Base-by-base conservation (phyloP, 768 basidiomycete genomes). In the Pleurotus salmoneostramineus region DNA sequence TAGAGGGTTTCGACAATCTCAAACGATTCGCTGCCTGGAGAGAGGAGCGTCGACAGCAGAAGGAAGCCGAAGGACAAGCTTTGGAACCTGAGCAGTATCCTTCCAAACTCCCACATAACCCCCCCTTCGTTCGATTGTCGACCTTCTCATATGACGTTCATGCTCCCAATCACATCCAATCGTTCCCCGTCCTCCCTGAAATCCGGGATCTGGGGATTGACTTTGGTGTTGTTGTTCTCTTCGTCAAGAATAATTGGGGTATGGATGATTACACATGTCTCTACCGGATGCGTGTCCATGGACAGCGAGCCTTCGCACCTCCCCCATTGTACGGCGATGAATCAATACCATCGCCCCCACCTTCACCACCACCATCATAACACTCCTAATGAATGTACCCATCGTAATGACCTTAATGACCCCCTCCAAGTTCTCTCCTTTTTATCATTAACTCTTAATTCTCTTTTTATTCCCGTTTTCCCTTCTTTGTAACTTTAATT, bases 201-300 rank as follows among this genome's bases (percentile, higher is more conserved):
- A 78, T 95, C 36, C 77, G 73, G 58, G 82, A 82, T 5, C 77
- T 95, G 6, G 87, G 80, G 6, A 74, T 97, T 43, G 93, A 95
- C 69, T 89, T 96, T 64, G 91, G 91, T 1, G 75, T 96, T 54
- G 90, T 98, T 31, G 84, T 88, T 59, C 76, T 97, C 66, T 76
- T 83, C 61, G 77, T 98, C 63, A 79, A 84, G 71, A 89, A 77
- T 67, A 98, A 98, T 68, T 98, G 94, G 88, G 96, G 95, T 43
- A 77, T 78, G 70, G 77, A 79, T 5, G 85, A 88, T 58, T 92
- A 82, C 68, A 97, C 95, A 0, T 98, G 96, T 71, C 71, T 98
- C 40, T 98, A 94, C 71, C 84, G 91, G 45, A 75, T 93, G 72
- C 82, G 91, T 44, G 89, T 91, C 33, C 91, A 93, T 64, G 91